Evolutionary conservation across 2,329 filamentous ascomycete genomes (phyloP).

Genomic region (Xylariaceae sp.): DNA sequence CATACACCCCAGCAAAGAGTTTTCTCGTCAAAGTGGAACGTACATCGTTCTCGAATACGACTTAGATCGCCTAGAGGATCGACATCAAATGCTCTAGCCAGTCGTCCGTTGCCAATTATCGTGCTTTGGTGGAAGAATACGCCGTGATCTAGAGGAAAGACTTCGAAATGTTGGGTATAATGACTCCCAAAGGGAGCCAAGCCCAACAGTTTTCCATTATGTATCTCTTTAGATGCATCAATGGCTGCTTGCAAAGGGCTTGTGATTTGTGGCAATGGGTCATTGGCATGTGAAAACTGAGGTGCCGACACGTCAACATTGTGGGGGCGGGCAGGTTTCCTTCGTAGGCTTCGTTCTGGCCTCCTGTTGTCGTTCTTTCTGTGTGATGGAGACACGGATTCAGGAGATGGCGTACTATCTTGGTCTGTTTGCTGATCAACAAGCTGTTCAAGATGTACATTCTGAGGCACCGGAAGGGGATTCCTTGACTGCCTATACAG

Average conservation of each 20-base stretch:
- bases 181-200: constrained; percentile 58
- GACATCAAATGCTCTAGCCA: constrained; percentile 38
- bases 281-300: constrained; percentile 50
- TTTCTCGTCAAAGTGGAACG: constrained; percentile 46
- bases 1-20: constrained; percentile 52
- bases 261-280: constrained; percentile 41
- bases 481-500: constrained; percentile 44
- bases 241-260: constrained; percentile 21
- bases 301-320: constrained; percentile 48
- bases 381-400: constrained; percentile 1
- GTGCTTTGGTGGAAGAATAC: constrained; percentile 59
- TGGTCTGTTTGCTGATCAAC: constrained; percentile 26
- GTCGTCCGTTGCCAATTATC: constrained; percentile 51
- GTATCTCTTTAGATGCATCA: constrained; percentile 16
- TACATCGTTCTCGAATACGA: constrained; percentile 31
- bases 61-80: constrained; percentile 28
- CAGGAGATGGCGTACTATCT: constrained; percentile 9
- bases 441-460: constrained; percentile 36
- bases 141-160: constrained; percentile 53
- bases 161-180: constrained; percentile 60
- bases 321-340: constrained; percentile 43
- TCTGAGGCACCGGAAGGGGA: constrained; percentile 19
- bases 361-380: not conserved
- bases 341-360: constrained; percentile 20
- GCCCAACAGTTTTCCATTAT: constrained; percentile 44